Conservation (phyloP, 2,329 filamentous ascomycete species). For the Ophiobolus disseminans region DNA sequence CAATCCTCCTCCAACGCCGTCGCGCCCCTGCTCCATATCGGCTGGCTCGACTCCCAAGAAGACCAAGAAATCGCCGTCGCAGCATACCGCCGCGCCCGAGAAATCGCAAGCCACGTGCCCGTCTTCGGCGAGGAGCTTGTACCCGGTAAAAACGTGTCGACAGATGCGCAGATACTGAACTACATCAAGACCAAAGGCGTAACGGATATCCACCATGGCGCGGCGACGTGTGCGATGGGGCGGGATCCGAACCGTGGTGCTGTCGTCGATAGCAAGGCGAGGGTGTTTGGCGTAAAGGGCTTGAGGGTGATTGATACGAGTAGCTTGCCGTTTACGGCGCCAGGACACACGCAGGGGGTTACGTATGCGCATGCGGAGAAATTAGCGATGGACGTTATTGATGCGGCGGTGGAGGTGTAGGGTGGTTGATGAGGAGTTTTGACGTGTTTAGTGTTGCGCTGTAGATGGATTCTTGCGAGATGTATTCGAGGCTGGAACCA, state of each 20-base stretch:
- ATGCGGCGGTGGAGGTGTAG: background rate
- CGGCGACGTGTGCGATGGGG: slow-evolving; percentile 30
- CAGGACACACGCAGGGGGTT: slow-evolving; percentile 43
- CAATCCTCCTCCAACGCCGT: slow-evolving; percentile 36
- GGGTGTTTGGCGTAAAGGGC: slow-evolving; percentile 40
- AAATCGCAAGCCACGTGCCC: slow-evolving; percentile 19
- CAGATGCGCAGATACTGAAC: slow-evolving; percentile 35
- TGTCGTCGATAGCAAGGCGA: slow-evolving; percentile 44
- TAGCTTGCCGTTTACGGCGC: slow-evolving; percentile 42
- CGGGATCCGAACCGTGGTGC: slow-evolving; percentile 32
- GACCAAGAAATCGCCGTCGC: slow-evolving; percentile 44
- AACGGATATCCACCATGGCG: slow-evolving; percentile 33
- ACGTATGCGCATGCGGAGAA: slow-evolving; percentile 42
- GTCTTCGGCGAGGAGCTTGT: slow-evolving; percentile 28
- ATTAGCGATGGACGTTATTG: slow-evolving; percentile 27
- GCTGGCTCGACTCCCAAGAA: slow-evolving; percentile 42
- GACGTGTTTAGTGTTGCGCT: background rate
- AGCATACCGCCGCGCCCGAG: slow-evolving; percentile 39
- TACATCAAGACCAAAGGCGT: slow-evolving; percentile 20
- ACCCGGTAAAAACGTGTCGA: slow-evolving; percentile 30
- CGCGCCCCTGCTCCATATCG: slow-evolving; percentile 43
- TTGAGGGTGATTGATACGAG: slow-evolving; percentile 45
- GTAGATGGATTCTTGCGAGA: too few relatives aligned
- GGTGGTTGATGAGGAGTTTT: background rate
- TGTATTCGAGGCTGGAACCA: background rate